These are phyloP conservation scores for Quambalaria eucalypti DNA, from an alignment of 1,284 basidiomycete genomes.

Conservation along the genomic window DNA sequence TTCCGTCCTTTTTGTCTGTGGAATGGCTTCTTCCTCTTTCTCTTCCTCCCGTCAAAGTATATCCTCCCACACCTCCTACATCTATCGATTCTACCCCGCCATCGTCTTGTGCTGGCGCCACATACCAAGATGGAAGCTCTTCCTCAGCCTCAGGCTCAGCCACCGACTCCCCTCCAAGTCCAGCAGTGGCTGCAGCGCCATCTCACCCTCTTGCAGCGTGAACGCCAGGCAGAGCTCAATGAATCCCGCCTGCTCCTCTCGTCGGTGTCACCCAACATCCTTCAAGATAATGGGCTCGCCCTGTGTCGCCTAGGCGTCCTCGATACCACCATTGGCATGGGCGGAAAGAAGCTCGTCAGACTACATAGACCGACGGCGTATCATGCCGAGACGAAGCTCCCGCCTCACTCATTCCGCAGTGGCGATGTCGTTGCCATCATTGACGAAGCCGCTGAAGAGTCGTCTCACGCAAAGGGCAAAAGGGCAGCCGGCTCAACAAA, in stretches of 20 bases:
- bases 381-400: constrained; percentile 62
- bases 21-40: background rate
- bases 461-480: constrained; percentile 52
- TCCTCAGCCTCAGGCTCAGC: background rate
- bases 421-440: constrained; percentile 78
- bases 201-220: constrained; percentile 59
- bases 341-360: constrained; percentile 84
- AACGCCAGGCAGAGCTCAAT: constrained; percentile 73
- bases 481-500: constrained; percentile 48
- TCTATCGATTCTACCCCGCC: background rate
- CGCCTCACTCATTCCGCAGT: constrained; percentile 74
- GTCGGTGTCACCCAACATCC: constrained; percentile 70
- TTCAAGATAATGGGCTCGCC: constrained; percentile 78
- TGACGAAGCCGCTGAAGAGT: constrained; percentile 52
- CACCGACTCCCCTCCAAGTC: background rate
- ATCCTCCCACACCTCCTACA: no score
- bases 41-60: background rate
- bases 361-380: constrained; percentile 73
- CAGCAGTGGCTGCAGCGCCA: constrained; percentile 62
- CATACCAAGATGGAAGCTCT: background rate
- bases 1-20: no score
- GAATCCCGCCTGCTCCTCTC: constrained; percentile 69
- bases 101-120: background rate
- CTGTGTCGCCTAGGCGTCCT: constrained; percentile 65
- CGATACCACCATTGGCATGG: constrained; percentile 67